A percentile compares a stretch with the other conserved stretches of the same genome.
phyloP scores from a whole-genome alignment of 139 green algal genomes.

The Limnomonas spitsbergensis region DNA sequence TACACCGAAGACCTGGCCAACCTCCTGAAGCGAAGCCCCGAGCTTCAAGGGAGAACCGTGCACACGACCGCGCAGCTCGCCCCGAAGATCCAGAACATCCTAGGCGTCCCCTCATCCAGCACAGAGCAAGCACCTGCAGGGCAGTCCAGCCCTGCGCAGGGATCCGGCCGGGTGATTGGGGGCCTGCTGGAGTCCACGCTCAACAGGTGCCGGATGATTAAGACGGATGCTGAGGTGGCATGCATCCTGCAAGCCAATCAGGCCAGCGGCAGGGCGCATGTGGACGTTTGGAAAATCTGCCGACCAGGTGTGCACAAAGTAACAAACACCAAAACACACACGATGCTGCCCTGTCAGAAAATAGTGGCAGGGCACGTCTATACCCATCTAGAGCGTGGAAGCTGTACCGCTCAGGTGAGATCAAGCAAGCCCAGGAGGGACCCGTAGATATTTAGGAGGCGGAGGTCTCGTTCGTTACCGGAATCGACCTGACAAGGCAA shows the following conservation, averaged over 20 bases:
- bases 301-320: constrained; percentile 7
- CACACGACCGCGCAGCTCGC: neutral
- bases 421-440: too few species aligned
- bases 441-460: too few species aligned
- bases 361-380: too few species aligned
- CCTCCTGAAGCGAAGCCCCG: neutral
- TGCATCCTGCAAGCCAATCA: constrained; percentile 17
- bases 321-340: too few species aligned
- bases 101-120: too few species aligned
- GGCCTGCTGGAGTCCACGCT: constrained; percentile 2
- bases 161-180: neutral
- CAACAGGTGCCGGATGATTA: constrained; percentile 7
- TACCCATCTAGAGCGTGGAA: too few species aligned
- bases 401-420: too few species aligned
- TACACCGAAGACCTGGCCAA: constrained; percentile 1
- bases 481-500: too few species aligned
- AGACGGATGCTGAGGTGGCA: constrained; percentile 25
- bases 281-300: constrained; percentile 13
- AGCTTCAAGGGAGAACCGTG: neutral
- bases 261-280: neutral
- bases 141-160: too few species aligned
- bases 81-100: neutral
- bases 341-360: too few species aligned
- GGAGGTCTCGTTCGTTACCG: too few species aligned
- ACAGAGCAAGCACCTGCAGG: too few species aligned